These are phyloP conservation scores for Umbilicus rupestris DNA, from an alignment of 164 flowering plant genomes.

Conservation along the genomic window DNA sequence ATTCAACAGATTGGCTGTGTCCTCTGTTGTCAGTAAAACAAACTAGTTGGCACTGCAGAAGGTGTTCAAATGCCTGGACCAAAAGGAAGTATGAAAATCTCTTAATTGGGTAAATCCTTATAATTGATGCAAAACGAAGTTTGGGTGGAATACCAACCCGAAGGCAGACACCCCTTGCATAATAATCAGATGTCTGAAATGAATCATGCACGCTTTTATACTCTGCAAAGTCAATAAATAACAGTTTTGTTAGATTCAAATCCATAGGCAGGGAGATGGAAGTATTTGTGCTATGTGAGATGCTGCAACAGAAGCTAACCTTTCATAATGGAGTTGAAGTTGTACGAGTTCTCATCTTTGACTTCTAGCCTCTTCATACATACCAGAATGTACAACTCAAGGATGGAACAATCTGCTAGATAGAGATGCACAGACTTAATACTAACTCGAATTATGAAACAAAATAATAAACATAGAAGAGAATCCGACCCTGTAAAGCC, in stretches of 20 bases:
- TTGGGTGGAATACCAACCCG: constrained; percentile 42
- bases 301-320: constrained; percentile 27
- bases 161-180: constrained; percentile 57
- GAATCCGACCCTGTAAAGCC: constrained; percentile 45
- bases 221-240: constrained; percentile 33
- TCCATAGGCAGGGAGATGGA: background rate
- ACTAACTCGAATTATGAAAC: background rate
- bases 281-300: background rate
- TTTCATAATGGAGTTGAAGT: constrained; percentile 84
- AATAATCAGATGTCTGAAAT: constrained; percentile 56
- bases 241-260: background rate
- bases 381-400: constrained; percentile 79
- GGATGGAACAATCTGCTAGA: constrained; percentile 67
- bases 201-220: constrained; percentile 69
- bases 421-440: background rate
- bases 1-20: constrained; percentile 49
- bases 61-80: constrained; percentile 78
- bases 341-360: constrained; percentile 69
- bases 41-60: constrained; percentile 49
- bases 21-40: constrained; percentile 54
- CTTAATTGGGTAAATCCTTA: background rate
- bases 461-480: background rate
- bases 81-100: background rate
- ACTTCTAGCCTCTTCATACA: constrained; percentile 86
- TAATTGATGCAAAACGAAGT: background rate